Evolutionary conservation across 2,329 filamentous ascomycete genomes (phyloP).

Genomic region (Ilyonectria mors-panacis): DNA sequence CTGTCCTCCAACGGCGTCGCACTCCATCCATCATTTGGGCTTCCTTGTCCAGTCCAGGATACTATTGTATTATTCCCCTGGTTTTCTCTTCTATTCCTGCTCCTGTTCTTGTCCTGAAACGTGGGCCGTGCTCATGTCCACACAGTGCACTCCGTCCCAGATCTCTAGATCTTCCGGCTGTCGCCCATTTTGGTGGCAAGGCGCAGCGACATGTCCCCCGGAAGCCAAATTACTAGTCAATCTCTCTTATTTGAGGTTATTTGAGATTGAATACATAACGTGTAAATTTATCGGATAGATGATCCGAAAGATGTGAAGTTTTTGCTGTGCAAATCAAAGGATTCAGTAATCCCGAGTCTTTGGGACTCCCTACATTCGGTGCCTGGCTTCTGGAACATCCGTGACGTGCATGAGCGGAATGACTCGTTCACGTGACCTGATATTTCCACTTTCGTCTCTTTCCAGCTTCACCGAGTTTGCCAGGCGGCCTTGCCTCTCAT

Average conservation of each 20-base stretch:
- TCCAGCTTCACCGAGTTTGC: conserved; percentile 33
- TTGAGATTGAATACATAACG: neutral
- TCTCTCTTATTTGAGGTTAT: neutral
- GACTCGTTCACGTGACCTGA: conserved; percentile 21
- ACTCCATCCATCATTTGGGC: neutral
- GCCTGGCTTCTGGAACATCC: conserved; percentile 23
- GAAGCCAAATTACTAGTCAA: conserved; percentile 16
- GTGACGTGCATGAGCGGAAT: conserved; percentile 23
- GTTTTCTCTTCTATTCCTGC: neutral
- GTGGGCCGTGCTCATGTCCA: conserved; percentile 23
- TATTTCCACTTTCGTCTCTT: conserved; percentile 28
- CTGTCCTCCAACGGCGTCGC: neutral
- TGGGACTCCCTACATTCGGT: conserved; percentile 14
- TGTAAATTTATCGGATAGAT: neutral
- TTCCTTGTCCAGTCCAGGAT: conserved; percentile 3
- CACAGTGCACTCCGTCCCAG: conserved; percentile 28
- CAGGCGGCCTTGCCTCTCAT: conserved; percentile 5
- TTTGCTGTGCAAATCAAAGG: neutral
- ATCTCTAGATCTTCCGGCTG: conserved; percentile 21
- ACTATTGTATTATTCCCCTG: conserved; percentile 17
- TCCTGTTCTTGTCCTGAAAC: conserved; percentile 30
- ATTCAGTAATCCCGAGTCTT: neutral
- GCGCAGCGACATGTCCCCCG: conserved; percentile 7
- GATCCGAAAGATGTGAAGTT: neutral
- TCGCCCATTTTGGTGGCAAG: conserved; percentile 10